Conservation (phyloP, 352 stramenopile species). For the Phytophthora kernoviae region DNA sequence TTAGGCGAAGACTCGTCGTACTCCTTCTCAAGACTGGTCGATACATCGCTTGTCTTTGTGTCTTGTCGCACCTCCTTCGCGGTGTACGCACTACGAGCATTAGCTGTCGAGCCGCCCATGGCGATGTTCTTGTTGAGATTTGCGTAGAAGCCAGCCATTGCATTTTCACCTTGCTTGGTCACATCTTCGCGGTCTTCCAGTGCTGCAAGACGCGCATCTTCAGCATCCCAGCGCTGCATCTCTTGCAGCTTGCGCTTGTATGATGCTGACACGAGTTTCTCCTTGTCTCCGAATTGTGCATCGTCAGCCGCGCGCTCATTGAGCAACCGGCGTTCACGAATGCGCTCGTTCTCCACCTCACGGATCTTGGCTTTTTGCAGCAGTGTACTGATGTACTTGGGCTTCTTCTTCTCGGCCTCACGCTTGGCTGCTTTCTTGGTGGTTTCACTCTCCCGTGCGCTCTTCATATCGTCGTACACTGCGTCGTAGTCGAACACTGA, state of each 20-base stretch:
- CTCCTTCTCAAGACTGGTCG: slow-evolving; percentile 7
- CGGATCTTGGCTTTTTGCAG: slow-evolving; percentile 90
- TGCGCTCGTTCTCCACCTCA: slow-evolving; percentile 89
- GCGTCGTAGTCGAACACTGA: slow-evolving; percentile 92
- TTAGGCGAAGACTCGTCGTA: slow-evolving; percentile 16
- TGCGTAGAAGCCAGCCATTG: slow-evolving; percentile 90
- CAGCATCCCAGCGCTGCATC: slow-evolving; percentile 86
- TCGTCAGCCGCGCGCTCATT: slow-evolving; percentile 88
- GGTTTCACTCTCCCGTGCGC: slow-evolving; percentile 37
- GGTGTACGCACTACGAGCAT: slow-evolving; percentile 87
- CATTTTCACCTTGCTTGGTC: slow-evolving; percentile 68
- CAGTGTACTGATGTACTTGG: slow-evolving; percentile 92
- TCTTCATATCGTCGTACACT: slow-evolving; percentile 89
- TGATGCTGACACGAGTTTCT: slow-evolving; percentile 90
- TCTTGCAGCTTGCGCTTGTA: slow-evolving; percentile 94
- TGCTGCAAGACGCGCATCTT: slow-evolving; percentile 68
- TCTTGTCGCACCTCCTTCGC: slow-evolving; percentile 29
- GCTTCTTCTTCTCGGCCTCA: slow-evolving; percentile 67
- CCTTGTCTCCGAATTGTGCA: slow-evolving; percentile 83
- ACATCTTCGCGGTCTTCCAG: slow-evolving; percentile 78
- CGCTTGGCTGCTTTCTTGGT: slow-evolving; percentile 48
- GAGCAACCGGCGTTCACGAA: slow-evolving; percentile 83
- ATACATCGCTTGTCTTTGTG: slow-evolving; percentile 7
- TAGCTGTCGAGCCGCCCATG: slow-evolving; percentile 80
- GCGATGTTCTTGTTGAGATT: slow-evolving; percentile 94